Percentiles rank a stretch among this genome's conserved stretches.
Conservation (phyloP, 169 alveolate species). For the Plasmodium berghei region DNA sequence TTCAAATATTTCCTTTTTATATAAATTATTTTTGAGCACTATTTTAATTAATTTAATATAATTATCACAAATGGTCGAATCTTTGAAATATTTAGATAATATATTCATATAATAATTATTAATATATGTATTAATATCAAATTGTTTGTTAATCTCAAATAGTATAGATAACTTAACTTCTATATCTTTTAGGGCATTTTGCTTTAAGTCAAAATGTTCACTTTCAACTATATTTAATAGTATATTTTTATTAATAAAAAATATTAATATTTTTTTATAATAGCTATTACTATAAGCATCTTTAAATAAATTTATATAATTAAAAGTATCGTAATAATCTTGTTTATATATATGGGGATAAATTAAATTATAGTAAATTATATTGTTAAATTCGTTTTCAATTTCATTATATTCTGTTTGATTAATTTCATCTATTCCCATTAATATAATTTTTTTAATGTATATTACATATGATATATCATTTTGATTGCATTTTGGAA, state of each 20-base stretch:
- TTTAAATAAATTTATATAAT: slow-evolving; percentile 45
- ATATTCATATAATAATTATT: slow-evolving; percentile 22
- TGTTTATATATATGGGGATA: slow-evolving; percentile 4
- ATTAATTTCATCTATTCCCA: slow-evolving; percentile 46
- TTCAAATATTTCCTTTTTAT: slow-evolving; percentile 64
- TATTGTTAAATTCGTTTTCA: slow-evolving; percentile 52
- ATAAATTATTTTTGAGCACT: slow-evolving; percentile 42
- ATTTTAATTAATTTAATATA: slow-evolving; percentile 42
- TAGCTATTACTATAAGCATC: slow-evolving; percentile 28
- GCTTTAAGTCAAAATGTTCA: slow-evolving; percentile 17
- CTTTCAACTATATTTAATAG: slow-evolving; percentile 11
- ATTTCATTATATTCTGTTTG: slow-evolving; percentile 17
- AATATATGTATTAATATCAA: slow-evolving; percentile 27
- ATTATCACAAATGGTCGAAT: slow-evolving; percentile 23
- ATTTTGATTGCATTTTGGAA: slow-evolving; percentile 10
- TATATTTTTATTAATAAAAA: slow-evolving; percentile 50
- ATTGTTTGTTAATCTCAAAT: slow-evolving; percentile 62
- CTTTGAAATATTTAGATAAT: slow-evolving; percentile 20
- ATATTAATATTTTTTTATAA: slow-evolving; percentile 50
- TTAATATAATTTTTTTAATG: slow-evolving; percentile 48
- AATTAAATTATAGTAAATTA: slow-evolving; percentile 41
- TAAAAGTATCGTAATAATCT: slow-evolving; percentile 4
- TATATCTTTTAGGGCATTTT: slow-evolving; percentile 17
- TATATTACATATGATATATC: slow-evolving; percentile 53
- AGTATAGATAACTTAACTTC: slow-evolving; percentile 36